Conservation (phyloP, 441 rosid species). For the Populus trichocarpa region DNA sequence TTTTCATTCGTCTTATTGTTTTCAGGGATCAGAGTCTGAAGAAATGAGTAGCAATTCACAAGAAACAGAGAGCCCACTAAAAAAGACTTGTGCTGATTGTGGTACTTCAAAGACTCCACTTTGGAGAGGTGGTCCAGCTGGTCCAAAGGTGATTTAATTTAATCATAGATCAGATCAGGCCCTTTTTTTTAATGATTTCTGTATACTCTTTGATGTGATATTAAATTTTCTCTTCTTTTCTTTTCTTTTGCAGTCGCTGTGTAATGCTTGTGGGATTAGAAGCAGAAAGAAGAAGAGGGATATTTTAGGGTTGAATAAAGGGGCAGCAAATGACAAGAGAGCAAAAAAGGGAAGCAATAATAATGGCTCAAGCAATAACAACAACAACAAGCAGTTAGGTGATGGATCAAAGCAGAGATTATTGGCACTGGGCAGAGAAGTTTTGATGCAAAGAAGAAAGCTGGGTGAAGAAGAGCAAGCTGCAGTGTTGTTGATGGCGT, state of each 20-base stretch:
- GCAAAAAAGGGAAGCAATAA: slow-evolving; percentile 22
- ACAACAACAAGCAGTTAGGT: slow-evolving; percentile 19
- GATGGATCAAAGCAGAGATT: slow-evolving; percentile 55
- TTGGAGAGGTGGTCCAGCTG: slow-evolving; percentile 96
- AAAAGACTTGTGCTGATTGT: slow-evolving; percentile 82
- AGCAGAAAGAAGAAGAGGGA: slow-evolving; percentile 64
- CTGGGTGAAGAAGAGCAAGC: slow-evolving; percentile 91
- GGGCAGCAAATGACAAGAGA: slow-evolving; percentile 38
- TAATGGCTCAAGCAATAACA: background rate
- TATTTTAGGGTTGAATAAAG: slow-evolving; percentile 43
- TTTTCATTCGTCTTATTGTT: background rate
- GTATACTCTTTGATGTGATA: background rate
- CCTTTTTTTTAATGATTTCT: background rate
- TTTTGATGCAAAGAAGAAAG: slow-evolving; percentile 58
- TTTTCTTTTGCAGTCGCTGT: slow-evolving; percentile 56
- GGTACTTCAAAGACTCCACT: slow-evolving; percentile 88
- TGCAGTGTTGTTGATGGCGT: slow-evolving; percentile 79
- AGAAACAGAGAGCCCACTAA: slow-evolving; percentile 37
- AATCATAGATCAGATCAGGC: background rate
- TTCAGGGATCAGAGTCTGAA: slow-evolving; percentile 54
- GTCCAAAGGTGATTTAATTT: slow-evolving; percentile 64
- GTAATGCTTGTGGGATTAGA: slow-evolving; percentile 91
- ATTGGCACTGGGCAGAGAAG: slow-evolving; percentile 56
- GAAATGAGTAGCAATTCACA: slow-evolving; percentile 31
- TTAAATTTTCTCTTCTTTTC: background rate